Percentiles rank a stretch among this genome's conserved stretches.
Evolutionary conservation across 225 moss, liverwort and hornwort genomes (phyloP).

Genomic region (Takakia lepidozioides): DNA sequence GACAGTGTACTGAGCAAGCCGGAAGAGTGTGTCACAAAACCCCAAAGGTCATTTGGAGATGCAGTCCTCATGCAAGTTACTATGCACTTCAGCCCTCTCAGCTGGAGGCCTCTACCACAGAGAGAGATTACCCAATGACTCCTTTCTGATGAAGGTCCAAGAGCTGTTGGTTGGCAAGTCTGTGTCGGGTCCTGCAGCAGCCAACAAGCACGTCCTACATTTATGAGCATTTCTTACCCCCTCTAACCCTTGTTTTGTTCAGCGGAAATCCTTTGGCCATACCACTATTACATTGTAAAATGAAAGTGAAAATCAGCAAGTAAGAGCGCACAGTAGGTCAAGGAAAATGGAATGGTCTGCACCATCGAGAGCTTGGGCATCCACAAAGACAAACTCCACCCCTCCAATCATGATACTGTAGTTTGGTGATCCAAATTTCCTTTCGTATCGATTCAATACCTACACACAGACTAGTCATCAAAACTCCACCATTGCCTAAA

Average conservation of each 20-base stretch:
- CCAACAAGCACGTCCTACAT: conserved; percentile 36
- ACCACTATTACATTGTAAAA: not conserved
- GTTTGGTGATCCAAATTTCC: conserved; percentile 47
- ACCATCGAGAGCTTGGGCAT: conserved; percentile 80
- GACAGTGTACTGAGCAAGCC: too few species aligned
- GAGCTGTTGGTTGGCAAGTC: conserved; percentile 43
- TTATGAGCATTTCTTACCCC: conserved; percentile 35
- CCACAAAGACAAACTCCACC: conserved; percentile 66
- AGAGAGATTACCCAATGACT: too few species aligned
- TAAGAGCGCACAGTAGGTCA: not conserved
- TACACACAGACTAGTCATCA: conserved; percentile 21
- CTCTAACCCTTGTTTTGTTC: too few species aligned
- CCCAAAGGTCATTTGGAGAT: too few species aligned
- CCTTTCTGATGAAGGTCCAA: conserved; percentile 31
- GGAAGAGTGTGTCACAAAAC: too few species aligned
- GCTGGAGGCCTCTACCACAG: too few species aligned
- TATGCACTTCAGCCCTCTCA: too few species aligned
- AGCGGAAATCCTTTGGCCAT: conserved; percentile 3
- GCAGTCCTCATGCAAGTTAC: too few species aligned
- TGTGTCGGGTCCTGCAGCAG: conserved; percentile 48
- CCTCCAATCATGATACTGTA: conserved; percentile 46
- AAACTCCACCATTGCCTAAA: too few species aligned
- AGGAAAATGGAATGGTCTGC: conserved; percentile 15
- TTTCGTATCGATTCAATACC: conserved; percentile 47
- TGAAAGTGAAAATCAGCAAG: not conserved